phyloP scores from a whole-genome alignment of 495 filamentous ascomycete genomes.

The Thozetella sp. region DNA sequence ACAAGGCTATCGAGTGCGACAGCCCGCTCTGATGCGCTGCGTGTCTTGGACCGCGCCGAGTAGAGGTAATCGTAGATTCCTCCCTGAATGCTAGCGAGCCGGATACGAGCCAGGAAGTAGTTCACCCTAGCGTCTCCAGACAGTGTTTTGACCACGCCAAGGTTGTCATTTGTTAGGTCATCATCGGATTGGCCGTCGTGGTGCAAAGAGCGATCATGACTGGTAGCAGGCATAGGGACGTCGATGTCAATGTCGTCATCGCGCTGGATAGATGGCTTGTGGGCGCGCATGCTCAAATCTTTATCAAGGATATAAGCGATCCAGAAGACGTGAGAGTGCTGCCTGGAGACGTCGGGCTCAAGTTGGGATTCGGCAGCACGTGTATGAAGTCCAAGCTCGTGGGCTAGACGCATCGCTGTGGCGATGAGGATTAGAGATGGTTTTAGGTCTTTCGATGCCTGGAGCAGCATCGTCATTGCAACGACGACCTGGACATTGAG shows the following conservation, averaged over 20 bases:
- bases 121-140: conserved; percentile 5
- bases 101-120: conserved; percentile 9
- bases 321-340: conserved; percentile 14
- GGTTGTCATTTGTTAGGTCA: background rate
- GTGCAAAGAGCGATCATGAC: background rate
- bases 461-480: conserved; percentile 10
- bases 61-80: conserved; percentile 10
- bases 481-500: conserved; percentile 10
- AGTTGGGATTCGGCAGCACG: background rate
- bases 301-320: conserved; percentile 14
- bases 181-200: background rate
- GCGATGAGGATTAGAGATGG: conserved; percentile 9
- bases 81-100: conserved; percentile 14
- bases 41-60: background rate
- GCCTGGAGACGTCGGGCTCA: background rate
- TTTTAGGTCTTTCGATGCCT: conserved; percentile 1
- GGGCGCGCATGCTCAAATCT: conserved; percentile 7
- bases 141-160: conserved; percentile 3
- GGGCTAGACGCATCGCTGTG: conserved; percentile 11
- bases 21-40: background rate
- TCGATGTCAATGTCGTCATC: conserved; percentile 17
- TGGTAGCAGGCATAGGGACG: conserved; percentile 2
- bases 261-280: conserved; percentile 3
- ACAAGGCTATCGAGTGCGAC: background rate
- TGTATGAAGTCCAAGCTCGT: conserved; percentile 11